phyloP scores from a whole-genome alignment of 2,329 filamentous ascomycete species.

The Beauveria medogensis region DNA sequence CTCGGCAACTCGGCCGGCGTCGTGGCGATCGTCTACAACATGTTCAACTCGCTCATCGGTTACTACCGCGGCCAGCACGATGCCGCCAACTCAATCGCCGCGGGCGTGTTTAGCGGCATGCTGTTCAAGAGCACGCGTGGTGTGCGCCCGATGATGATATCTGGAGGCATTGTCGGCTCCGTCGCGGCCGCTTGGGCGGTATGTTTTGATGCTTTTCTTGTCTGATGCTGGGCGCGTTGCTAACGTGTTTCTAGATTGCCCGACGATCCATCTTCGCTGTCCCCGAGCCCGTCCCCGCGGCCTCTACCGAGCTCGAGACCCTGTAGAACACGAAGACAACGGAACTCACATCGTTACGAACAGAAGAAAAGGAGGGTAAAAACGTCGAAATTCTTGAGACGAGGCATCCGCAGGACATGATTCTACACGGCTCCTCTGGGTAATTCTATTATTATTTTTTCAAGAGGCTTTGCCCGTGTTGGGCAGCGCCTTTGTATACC shows the following conservation, averaged over 20 bases:
- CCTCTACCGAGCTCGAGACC: slow-evolving; percentile 9
- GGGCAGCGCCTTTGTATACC: slow-evolving; percentile 2
- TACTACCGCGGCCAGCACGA: slow-evolving; percentile 80
- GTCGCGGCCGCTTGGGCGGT: slow-evolving; percentile 88
- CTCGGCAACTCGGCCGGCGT: slow-evolving; percentile 94
- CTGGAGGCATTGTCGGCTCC: slow-evolving; percentile 77
- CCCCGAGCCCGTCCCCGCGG: slow-evolving; percentile 21
- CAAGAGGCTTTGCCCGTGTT: neutral
- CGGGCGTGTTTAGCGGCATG: slow-evolving; percentile 82
- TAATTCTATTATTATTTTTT: slow-evolving; percentile 1
- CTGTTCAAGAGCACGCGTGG: slow-evolving; percentile 95
- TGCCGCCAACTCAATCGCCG: slow-evolving; percentile 76
- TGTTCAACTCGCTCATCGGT: slow-evolving; percentile 77
- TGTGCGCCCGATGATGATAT: slow-evolving; percentile 86
- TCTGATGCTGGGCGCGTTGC: slow-evolving; percentile 2
- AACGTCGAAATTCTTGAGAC: neutral
- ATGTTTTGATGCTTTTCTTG: slow-evolving; percentile 33
- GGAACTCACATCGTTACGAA: neutral
- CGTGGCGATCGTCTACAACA: slow-evolving; percentile 93
- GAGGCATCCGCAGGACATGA: neutral
- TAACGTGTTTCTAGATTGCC: slow-evolving; percentile 21
- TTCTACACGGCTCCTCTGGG: neutral
- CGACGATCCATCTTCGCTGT: slow-evolving; percentile 36
- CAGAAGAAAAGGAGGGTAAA: neutral
- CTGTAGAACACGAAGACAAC: slow-evolving; percentile 4